Conservation (phyloP, 345 rosid genomes). For the Eucalyptus caleyi region DNA sequence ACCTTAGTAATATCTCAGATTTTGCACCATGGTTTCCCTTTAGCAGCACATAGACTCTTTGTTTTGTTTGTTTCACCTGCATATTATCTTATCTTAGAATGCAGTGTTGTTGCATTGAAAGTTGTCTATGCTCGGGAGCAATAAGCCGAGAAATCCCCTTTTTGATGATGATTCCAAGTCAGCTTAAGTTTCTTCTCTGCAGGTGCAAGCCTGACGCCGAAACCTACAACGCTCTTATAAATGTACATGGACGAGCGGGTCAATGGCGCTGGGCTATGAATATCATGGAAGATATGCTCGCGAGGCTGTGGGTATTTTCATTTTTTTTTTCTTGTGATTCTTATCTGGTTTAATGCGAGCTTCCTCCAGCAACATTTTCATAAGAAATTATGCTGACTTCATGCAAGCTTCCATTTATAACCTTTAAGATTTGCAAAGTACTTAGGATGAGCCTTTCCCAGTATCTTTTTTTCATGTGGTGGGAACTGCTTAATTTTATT, state of each 20-base stretch:
- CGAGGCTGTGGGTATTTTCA: constrained; percentile 65
- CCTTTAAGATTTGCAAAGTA: not conserved
- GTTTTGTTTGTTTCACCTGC: not conserved
- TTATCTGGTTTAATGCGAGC: constrained; percentile 19
- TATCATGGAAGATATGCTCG: constrained; percentile 85
- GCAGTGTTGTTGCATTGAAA: not conserved
- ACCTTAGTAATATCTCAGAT: not conserved
- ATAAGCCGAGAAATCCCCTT: not conserved
- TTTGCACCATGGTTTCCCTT: not conserved
- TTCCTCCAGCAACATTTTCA: constrained; percentile 1
- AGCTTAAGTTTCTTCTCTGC: not conserved
- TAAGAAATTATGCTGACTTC: not conserved
- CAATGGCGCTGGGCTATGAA: constrained; percentile 98
- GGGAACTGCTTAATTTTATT: not conserved
- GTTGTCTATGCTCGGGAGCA: not conserved
- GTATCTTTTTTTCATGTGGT: not conserved
- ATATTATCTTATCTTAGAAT: not conserved
- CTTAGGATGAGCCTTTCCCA: not conserved
- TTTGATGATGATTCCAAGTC: not conserved
- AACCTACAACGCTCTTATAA: constrained; percentile 82
- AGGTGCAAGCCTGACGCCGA: constrained; percentile 93
- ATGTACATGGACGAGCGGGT: constrained; percentile 82
- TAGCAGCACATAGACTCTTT: not conserved
- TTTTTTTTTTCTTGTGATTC: constrained; percentile 10
- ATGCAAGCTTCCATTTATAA: not conserved